Evolutionary conservation across 352 stramenopile species (phyloP), one percentile per base, ranked within the genome.

Genomic region (Phytophthora parvispora): DNA sequence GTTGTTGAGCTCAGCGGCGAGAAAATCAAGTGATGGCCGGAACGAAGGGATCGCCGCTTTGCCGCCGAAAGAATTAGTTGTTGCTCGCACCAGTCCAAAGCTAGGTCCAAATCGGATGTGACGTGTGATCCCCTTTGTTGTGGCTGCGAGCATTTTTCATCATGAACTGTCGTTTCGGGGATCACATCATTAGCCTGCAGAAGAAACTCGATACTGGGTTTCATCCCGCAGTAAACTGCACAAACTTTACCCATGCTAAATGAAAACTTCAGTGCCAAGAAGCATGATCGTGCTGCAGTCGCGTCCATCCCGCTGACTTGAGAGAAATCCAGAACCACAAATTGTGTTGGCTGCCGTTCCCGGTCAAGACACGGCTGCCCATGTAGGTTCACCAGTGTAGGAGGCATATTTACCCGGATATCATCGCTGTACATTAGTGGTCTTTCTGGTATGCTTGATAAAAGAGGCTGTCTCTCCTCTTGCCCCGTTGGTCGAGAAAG

Each of bases 281-380:
- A 94, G 49, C 86, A 93, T 1, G 81, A 90, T 7, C 87, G 69
- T 2, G 86, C 83, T 16, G 89, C 87, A 4, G 89, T 96, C 12
- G 86, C 85, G 60, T 96, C 89, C 67, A 96, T 79, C 1, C 89
- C 88, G 4, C 74, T 94, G n/a, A 96, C 88, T 50, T 78, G 74
- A 18, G 81, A 78, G 57, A 96, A 95, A 60, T 96, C 87, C 28
- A 96, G 74, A 32, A 96, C 80, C 53, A 94, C 71, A 73, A 88
- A 93, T 34, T 69, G 81, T 20, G 83, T 92, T n/a, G 64, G 63
- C n/a, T 42, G 60, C 22, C 71, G 67, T 16, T 72, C 61, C 24
- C 20, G 50, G 43, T 89, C 78, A 28, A n/a, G 42, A 45, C 75
- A 84, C 10, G 60, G 29, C 6, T 80, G 38, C 15, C 80, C 78